These are phyloP conservation scores for Areca catechu DNA, from an alignment of 176 grass and related monocot species.

Conservation along the genomic window DNA sequence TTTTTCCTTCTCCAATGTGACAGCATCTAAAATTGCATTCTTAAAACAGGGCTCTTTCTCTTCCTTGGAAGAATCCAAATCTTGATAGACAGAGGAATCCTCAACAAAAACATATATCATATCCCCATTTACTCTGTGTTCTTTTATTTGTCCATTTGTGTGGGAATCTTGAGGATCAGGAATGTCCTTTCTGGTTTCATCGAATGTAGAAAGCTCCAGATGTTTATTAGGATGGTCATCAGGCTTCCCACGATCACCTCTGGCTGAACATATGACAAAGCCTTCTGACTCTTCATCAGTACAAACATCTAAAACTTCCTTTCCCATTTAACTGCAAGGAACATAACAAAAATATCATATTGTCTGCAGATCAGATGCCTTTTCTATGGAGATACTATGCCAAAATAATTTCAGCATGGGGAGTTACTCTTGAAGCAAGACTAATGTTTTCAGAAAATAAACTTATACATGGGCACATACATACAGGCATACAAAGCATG, in stretches of 20 bases:
- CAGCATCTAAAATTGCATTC: constrained; percentile 27
- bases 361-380: neutral
- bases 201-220: neutral
- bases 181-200: constrained; percentile 27
- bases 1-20: constrained; percentile 19
- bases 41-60: constrained; percentile 24
- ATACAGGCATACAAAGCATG: too few species aligned
- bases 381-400: neutral
- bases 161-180: constrained; percentile 1
- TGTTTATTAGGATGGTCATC: neutral
- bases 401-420: neutral
- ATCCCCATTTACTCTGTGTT: too few species aligned
- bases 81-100: neutral
- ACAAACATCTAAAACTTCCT: constrained; percentile 47
- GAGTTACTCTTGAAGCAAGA: neutral
- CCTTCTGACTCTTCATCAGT: constrained; percentile 46
- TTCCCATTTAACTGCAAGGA: constrained; percentile 39
- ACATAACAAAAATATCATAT: neutral
- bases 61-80: constrained; percentile 48
- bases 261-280: constrained; percentile 35
- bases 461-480: too few species aligned
- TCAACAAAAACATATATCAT: neutral
- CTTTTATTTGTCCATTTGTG: too few species aligned
- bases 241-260: constrained; percentile 22
- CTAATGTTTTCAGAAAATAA: neutral